Conservation (phyloP, 1,139 yeast species). For the Hansenula sp. region DNA sequence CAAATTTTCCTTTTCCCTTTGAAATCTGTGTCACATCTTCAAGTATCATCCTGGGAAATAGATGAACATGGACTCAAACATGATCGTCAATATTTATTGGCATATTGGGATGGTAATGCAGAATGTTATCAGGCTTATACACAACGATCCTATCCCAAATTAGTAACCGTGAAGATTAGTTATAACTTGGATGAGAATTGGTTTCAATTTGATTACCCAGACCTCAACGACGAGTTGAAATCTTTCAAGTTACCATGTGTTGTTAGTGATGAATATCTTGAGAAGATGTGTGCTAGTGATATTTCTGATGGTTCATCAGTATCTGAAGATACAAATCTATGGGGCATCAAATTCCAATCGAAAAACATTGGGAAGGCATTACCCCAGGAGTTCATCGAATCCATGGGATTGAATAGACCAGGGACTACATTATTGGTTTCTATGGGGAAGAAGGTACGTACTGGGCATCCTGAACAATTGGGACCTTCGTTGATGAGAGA, state of each 20-base stretch:
- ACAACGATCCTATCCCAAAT: slow-evolving; percentile 30
- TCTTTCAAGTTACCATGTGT: slow-evolving; percentile 28
- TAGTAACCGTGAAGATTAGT: slow-evolving; percentile 27
- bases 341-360: slow-evolving; percentile 24
- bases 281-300: slow-evolving; percentile 6
- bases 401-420: slow-evolving; percentile 17
- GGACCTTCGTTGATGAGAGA: slow-evolving; percentile 9
- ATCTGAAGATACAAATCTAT: slow-evolving; percentile 14
- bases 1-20: slow-evolving; percentile 36
- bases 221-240: slow-evolving; percentile 6
- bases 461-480: slow-evolving; percentile 21
- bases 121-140: slow-evolving; percentile 28
- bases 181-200: slow-evolving; percentile 22
- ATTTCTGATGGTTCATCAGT: slow-evolving; percentile 3
- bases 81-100: slow-evolving; percentile 39
- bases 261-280: slow-evolving; percentile 23
- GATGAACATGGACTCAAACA: slow-evolving; percentile 35
- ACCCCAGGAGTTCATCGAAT: slow-evolving; percentile 17
- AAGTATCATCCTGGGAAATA: slow-evolving; percentile 30
- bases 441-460: slow-evolving; percentile 28
- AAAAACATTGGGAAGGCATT: slow-evolving; percentile 22
- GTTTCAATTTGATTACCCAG: slow-evolving; percentile 28
- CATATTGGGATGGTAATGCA: slow-evolving; percentile 23
- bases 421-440: slow-evolving; percentile 27
- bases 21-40: slow-evolving; percentile 35